Percentiles rank a stretch among this genome's conserved stretches.
phyloP scores from a whole-genome alignment of 306 rosid species.

The Myrica gale region DNA sequence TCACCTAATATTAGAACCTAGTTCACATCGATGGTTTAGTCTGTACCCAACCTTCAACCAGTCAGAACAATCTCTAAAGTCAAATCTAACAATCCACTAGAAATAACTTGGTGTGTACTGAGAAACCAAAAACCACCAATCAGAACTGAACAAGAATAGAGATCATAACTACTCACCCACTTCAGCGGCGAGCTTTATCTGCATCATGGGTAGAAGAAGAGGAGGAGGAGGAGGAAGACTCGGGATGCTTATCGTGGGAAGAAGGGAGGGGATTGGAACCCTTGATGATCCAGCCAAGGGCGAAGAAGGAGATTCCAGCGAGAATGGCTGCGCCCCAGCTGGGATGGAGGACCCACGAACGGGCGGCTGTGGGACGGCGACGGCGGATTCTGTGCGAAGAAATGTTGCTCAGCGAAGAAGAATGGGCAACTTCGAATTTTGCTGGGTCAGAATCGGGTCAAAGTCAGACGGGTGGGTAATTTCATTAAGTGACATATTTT shows the following conservation, averaged over 20 bases:
- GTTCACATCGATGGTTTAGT: no score
- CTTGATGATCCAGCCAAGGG: constrained; percentile 90
- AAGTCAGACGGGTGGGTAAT: no score
- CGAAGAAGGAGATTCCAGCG: constrained; percentile 85
- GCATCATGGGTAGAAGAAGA: constrained; percentile 11
- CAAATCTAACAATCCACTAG: not conserved
- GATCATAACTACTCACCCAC: constrained; percentile 22
- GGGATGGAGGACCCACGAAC: no score
- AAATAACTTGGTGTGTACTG: not conserved
- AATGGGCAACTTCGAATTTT: no score
- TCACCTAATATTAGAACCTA: not conserved
- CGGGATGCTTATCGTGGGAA: constrained; percentile 23
- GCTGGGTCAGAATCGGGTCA: no score
- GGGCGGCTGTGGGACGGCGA: no score
- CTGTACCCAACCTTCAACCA: not conserved
- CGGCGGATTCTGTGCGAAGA: no score
- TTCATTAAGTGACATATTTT: no score
- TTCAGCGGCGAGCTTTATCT: constrained; percentile 20
- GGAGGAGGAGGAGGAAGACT: constrained; percentile 22
- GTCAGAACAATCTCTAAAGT: not conserved
- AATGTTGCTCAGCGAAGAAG: no score
- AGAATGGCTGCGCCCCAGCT: constrained; percentile 96
- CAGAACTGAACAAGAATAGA: not conserved
- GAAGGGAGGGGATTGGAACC: constrained; percentile 82
- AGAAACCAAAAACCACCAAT: constrained; percentile 5